Conservation (phyloP, 192 early-diverging fungal genomes). For the Nowakowskiella sp. region DNA sequence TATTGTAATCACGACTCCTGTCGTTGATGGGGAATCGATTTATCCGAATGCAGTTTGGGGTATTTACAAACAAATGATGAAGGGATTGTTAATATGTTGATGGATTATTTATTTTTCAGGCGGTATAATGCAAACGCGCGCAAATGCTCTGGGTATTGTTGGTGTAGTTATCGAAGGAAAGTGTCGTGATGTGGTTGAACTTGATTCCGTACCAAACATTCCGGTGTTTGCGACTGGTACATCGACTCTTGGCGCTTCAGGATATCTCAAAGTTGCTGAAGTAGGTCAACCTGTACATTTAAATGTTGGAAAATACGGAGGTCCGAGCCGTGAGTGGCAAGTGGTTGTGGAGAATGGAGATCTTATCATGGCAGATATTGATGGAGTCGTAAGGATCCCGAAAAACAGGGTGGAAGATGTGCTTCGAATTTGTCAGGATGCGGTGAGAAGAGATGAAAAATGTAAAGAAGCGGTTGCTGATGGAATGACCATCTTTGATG, state of each 20-base stretch:
- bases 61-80: too few relatives aligned
- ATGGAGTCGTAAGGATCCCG: slow-evolving; percentile 43
- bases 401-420: too few relatives aligned
- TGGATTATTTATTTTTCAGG: too few relatives aligned
- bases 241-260: slow-evolving; percentile 31
- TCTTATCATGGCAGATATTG: slow-evolving; percentile 39
- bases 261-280: slow-evolving; percentile 9
- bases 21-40: too few relatives aligned
- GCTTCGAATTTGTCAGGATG: too few relatives aligned
- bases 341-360: slow-evolving; percentile 25
- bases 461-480: too few relatives aligned
- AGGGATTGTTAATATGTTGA: too few relatives aligned
- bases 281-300: slow-evolving; percentile 24
- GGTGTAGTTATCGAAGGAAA: slow-evolving; percentile 40
- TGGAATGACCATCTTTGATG: too few relatives aligned
- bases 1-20: slow-evolving; percentile 33
- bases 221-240: slow-evolving; percentile 22
- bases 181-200: slow-evolving; percentile 36
- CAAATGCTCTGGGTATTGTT: slow-evolving; percentile 16
- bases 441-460: too few relatives aligned
- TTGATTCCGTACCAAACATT: slow-evolving; percentile 17
- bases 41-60: slow-evolving; percentile 41
- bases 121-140: slow-evolving; percentile 40
- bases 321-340: too few relatives aligned
- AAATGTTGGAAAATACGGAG: slow-evolving; percentile 6